These are phyloP conservation scores for Bacidia gigantensis DNA, from an alignment of 495 filamentous ascomycete species.

Conservation along the genomic window DNA sequence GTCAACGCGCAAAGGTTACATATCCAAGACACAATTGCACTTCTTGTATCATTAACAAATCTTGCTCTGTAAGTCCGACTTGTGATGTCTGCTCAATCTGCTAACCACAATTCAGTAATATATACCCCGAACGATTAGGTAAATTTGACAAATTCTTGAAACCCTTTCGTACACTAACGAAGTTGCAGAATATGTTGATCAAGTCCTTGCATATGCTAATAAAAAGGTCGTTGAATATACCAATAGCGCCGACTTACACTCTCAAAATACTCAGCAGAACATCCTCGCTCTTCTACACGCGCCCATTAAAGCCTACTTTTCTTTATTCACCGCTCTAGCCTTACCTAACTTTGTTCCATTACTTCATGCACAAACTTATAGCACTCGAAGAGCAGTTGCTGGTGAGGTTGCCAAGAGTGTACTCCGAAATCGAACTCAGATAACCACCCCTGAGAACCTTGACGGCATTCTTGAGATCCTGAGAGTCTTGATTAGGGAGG, in stretches of 20 bases:
- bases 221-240: conserved; percentile 79
- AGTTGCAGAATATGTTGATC: conserved; percentile 72
- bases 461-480: conserved; percentile 81
- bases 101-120: conserved; percentile 42
- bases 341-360: conserved; percentile 85
- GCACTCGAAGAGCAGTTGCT: conserved; percentile 78
- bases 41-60: conserved; percentile 83
- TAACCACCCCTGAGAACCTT: conserved; percentile 61
- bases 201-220: conserved; percentile 78
- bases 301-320: conserved; percentile 78
- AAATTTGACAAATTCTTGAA: neutral
- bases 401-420: conserved; percentile 70
- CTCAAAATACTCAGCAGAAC: conserved; percentile 71
- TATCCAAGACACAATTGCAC: conserved; percentile 86
- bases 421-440: conserved; percentile 62
- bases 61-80: conserved; percentile 50
- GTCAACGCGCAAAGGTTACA: conserved; percentile 81
- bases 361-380: conserved; percentile 82
- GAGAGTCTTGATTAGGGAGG: conserved; percentile 85
- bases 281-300: conserved; percentile 77
- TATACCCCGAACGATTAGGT: conserved; percentile 73
- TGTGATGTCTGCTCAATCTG: neutral
- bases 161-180: neutral
- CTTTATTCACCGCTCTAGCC: conserved; percentile 83
- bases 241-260: conserved; percentile 89